Evolutionary conservation across 2,329 filamentous ascomycete species (phyloP), one percentile per base, ranked within the genome.

Genomic region (Pseudocercospora musae): DNA sequence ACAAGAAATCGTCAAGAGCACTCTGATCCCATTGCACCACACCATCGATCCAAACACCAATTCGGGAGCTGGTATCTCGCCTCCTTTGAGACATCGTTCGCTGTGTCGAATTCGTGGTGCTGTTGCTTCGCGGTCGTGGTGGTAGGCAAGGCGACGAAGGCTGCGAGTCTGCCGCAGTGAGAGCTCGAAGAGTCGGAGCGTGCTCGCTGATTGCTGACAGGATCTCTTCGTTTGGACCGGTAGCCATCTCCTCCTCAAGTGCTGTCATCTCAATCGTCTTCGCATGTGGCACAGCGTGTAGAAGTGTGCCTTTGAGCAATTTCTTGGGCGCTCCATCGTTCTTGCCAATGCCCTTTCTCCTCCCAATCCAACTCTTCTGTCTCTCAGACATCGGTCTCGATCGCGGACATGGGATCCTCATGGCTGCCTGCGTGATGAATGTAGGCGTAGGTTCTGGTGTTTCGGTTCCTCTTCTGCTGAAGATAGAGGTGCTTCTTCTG

Each of bases 21-120:
- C 62, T 57, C 15, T 69, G 66, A 25, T 76, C 76, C 78, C 79
- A 81, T 56, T 78, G 72, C 27, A 78, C 75, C 37, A 74, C 74
- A 4, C 79, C 80, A 66, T 81, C 71, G 56, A 76, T 77, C 75
- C 79, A 82, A 3, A 78, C 71, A 5, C 79, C 79, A 62, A 81
- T 75, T 37, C 69, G 67, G 27, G 68, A 72, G 57, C 72, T 72
- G 27, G 68, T 65, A 20, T 74, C 63, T 66, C 58, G 70, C 58
- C 62, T 70, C 48, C 69, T 71, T 48, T 66, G 66, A 67, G 66
- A 67, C 29, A 52, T 61, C 15, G 64, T 55, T 21, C 63, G 65
- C 29, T 65, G 57, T 21, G 60, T 50, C n/a, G 48, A 21, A 8
- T 62, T 54, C 13, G 59, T 37, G 2, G 58, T 58, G 56, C 57